Evolutionary conservation across 768 basidiomycete genomes (phyloP), one percentile per base, ranked within the genome.

Genomic region (Russula virescens): DNA sequence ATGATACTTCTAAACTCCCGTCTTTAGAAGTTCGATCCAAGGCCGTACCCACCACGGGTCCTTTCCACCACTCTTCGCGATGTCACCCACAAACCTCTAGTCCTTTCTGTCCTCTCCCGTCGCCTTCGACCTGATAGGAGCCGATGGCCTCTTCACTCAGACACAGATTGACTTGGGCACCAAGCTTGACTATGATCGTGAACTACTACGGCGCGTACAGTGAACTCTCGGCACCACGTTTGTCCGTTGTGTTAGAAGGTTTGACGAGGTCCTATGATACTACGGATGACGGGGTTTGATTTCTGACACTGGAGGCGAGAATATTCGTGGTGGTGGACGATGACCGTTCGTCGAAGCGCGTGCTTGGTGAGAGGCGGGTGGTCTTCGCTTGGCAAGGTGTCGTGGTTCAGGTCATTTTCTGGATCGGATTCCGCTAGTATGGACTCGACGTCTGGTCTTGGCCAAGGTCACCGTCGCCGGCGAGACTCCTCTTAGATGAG

Each of bases 121-220:
- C 66, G 5, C 70, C 70, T 55, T 71, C 69, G 0, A 67, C 69
- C 59, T 89, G 88, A 0, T 89, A 89, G 68, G 89, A 82, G 61
- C 81, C 75, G 64, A 96, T 94, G 3, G 84, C 88, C 25, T 81
- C 82, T 61, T 84, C 83, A 71, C 90, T 94, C 55, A 97, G 73
- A 70, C 94, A 97, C 69, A 86, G 89, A 73, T 97, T 94, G 49
- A 97, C 80, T 69, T 97, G 94, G n/a, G 83, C 78, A 70, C 96
- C 96, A 35, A 97, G 74, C 5, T 82, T 85, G 52, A 81, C 78
- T 70, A 96, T 97, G 71, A 91, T 85, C 1, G 81, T 83, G 58
- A 93, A n/a, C n/a, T n/a, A 71, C 14, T 74, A 71, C 70, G 82
- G 84, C 28, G 74, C 71, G 68, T 91, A 95, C 25, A 94, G 77